Conservation (phyloP, 2,329 filamentous ascomycete genomes). For the Coniochaeta prunicola region DNA sequence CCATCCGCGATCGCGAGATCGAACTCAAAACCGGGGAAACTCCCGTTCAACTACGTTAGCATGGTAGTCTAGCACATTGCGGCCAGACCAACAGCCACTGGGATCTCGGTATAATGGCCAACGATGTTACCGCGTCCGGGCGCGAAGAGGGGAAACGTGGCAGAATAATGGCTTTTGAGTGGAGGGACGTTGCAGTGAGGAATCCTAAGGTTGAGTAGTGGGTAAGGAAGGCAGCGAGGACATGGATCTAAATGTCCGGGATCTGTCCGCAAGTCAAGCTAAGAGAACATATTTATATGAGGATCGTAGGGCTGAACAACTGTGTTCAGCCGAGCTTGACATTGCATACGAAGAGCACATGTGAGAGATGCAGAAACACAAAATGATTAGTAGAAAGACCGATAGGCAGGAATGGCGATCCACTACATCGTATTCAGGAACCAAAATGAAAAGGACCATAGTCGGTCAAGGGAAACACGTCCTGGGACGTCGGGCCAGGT, state of each 20-base stretch:
- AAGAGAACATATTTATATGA: background rate
- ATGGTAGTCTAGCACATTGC: background rate
- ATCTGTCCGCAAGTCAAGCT: background rate
- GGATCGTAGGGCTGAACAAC: background rate
- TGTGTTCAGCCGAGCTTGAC: background rate
- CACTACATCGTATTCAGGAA: too few relatives aligned
- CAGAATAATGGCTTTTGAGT: background rate
- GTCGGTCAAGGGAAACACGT: too few relatives aligned
- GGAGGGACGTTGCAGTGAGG: background rate
- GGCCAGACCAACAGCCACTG: background rate
- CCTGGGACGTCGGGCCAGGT: too few relatives aligned
- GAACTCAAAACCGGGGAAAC: background rate
- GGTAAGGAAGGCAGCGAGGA: background rate
- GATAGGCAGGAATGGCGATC: too few relatives aligned
- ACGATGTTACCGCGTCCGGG: background rate
- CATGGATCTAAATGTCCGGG: background rate
- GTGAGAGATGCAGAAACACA: too few relatives aligned
- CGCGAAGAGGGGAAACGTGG: background rate
- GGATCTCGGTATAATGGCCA: background rate
- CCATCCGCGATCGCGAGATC: background rate
- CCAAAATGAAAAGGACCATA: too few relatives aligned
- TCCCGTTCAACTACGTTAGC: background rate
- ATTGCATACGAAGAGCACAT: too few relatives aligned
- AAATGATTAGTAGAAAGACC: too few relatives aligned
- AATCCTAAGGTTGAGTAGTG: background rate